Evolutionary conservation across 2,329 filamentous ascomycete genomes (phyloP), one percentile per base, ranked within the genome.

Genomic region (Aspergillus felis): DNA sequence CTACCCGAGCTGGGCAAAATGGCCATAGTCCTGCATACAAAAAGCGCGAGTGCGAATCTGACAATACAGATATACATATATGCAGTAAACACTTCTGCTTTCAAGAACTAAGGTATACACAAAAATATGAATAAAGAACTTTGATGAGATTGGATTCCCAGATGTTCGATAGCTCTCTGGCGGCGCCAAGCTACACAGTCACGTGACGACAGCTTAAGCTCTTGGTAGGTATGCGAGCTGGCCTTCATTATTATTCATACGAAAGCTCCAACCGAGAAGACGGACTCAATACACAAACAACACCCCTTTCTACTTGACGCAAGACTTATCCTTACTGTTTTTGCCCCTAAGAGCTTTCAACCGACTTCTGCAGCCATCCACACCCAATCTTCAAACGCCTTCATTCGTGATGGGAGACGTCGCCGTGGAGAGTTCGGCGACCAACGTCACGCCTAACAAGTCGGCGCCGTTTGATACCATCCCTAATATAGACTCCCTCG

Each of bases 401-500:
- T 35, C 17, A 55, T 67, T 52, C 69, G 74, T 55, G 68, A 97
- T 97, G 93, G 92, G 87, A 76, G 91, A 96, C 82, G 85, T 91
- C 74, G 83, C 89, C 70, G 86, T 96, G 73, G 91, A 96, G 79
- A 92, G 84, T 78, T 87, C 91, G 72, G 82, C 83, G 74, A 89
- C 86, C 82, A 84, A 82, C 66, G 80, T 87, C 76, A 83, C 87
- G 72, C 87, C 89, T 75, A 92, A 89, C 82, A 95, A 91, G 82
- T 81, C 87, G 71, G 83, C 87, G 68, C 86, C 88, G 53, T 89
- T 88, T 60, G 79, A 85, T 61, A 87, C 88, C 70, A 94, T 96
- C 78, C 90, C 91, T 44, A 93, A 90, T 76, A 88, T 96, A 76
- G 92, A 96, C 74, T 88, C 89, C 66, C 87, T 97, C 63, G 93